Evolutionary conservation across 345 rosid genomes (phyloP), one percentile per base, ranked within the genome.

Genomic region (Linum usitatissimum): DNA sequence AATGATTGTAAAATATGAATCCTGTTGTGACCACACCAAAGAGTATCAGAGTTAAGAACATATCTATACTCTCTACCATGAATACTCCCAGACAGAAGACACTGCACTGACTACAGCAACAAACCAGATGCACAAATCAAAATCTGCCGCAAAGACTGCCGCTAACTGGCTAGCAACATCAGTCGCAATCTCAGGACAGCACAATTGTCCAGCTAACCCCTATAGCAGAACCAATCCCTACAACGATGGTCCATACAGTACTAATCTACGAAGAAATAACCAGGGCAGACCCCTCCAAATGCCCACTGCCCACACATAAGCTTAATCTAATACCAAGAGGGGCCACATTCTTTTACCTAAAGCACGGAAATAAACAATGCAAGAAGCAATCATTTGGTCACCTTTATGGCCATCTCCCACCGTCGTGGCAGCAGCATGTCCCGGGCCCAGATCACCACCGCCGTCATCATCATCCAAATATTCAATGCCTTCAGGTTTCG

Each of bases 11-110:
- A 66, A 60, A 63, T 61, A 78, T 67, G 53, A 72, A 68, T 54
- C 84, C 99, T 90, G 80, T 55, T 66, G 18, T 38, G 21, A 62
- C 34, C 42, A 20, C 13, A 54, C 18, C 53, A 34, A 49, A 56
- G n/a, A 55, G 21, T 1, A 61, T 21, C 61, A 34, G 30, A 30
- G 62, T 42, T n/a, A 23, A 54, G 59, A 60, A 15, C 28, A 23
- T 23, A 23, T 23, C 28, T 2, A 23, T 23, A 23, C 28, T 23
- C 28, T 23, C 28, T 23, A 2, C 28, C 28, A 23, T 23, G 28
- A 23, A 23, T 23, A 2, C 28, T 23, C 28, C 28, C 51, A 45
- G 14, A 45, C 48, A 10, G 51, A 45, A 45, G 49, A 42, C 6
- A 9, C 17, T 45, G 17, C 17, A 10, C 17, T 4, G 15, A 45